Percentiles rank a stretch among this genome's conserved stretches.
These are phyloP conservation scores for Epicoccum sorghinum DNA, from an alignment of 2,329 filamentous ascomycete species.

Conservation along the genomic window DNA sequence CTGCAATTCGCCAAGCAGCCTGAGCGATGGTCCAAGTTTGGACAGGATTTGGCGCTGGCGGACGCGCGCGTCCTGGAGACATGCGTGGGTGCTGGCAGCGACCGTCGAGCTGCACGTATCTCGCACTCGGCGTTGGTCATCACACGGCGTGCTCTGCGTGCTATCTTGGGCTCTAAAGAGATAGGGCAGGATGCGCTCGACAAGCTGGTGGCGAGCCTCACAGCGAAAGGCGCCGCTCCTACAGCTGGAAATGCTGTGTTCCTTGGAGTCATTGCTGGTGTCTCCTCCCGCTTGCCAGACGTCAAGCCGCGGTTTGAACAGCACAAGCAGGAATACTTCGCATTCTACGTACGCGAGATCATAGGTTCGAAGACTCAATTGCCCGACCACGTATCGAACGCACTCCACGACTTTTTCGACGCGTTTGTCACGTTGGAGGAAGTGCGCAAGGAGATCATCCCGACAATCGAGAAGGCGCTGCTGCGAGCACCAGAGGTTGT, in stretches of 20 bases:
- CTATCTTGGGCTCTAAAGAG: slow-evolving; percentile 66
- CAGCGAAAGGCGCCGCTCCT: slow-evolving; percentile 69
- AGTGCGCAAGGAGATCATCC: slow-evolving; percentile 75
- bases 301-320: slow-evolving; percentile 67
- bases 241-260: slow-evolving; percentile 75
- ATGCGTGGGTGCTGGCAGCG: slow-evolving; percentile 63
- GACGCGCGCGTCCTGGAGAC: slow-evolving; percentile 78
- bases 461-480: slow-evolving; percentile 85
- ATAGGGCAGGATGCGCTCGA: slow-evolving; percentile 66
- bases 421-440: slow-evolving; percentile 77
- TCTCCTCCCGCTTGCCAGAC: slow-evolving; percentile 73
- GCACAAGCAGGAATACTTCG: slow-evolving; percentile 74
- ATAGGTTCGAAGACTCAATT: slow-evolving; percentile 77
- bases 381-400: slow-evolving; percentile 72
- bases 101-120: slow-evolving; percentile 58
- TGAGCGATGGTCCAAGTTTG: slow-evolving; percentile 68
- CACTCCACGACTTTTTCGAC: slow-evolving; percentile 81
- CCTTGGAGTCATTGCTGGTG: slow-evolving; percentile 85
- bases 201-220: slow-evolving; percentile 69
- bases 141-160: slow-evolving; percentile 79
- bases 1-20: slow-evolving; percentile 68
- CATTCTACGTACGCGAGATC: slow-evolving; percentile 85
- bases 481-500: slow-evolving; percentile 90
- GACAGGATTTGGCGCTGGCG: slow-evolving; percentile 68
- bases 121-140: slow-evolving; percentile 76